Conservation (phyloP, 2,329 filamentous ascomycete species). For the Exophiala lecanii-corni region DNA sequence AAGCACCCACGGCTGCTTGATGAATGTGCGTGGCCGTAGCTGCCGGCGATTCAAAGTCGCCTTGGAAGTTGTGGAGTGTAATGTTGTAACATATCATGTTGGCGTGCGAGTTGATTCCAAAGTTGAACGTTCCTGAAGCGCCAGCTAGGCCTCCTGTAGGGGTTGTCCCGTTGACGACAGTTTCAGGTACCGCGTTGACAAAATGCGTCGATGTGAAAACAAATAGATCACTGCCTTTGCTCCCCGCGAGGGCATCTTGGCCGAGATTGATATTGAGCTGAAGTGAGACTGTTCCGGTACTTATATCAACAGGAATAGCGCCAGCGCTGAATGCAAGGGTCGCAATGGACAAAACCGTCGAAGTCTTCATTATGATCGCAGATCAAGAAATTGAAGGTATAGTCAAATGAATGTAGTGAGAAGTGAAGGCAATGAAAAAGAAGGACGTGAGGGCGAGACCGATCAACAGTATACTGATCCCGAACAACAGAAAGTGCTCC, state of each 20-base stretch:
- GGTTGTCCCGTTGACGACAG: slow-evolving; percentile 45
- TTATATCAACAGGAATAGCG: neutral
- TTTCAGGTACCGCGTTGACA: slow-evolving; percentile 44
- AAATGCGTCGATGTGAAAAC: slow-evolving; percentile 47
- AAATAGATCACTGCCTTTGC: slow-evolving; percentile 1
- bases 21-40: slow-evolving; percentile 53
- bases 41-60: slow-evolving; percentile 48
- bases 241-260: neutral
- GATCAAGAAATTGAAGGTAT: slow-evolving; percentile 1
- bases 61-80: slow-evolving; percentile 45
- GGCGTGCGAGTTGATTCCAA: slow-evolving; percentile 47
- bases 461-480: neutral
- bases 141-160: slow-evolving; percentile 34
- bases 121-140: slow-evolving; percentile 47
- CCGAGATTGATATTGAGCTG: neutral
- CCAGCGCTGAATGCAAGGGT: neutral
- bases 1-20: slow-evolving; percentile 41
- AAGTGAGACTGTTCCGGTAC: neutral
- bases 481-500: neutral
- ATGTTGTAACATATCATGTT: slow-evolving; percentile 48
- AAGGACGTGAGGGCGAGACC: neutral
- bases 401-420: neutral
- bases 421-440: neutral
- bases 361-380: slow-evolving; percentile 1
- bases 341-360: neutral